Evolutionary conservation across 2,329 filamentous ascomycete species (phyloP).

Genomic region (Beauveria australis): DNA sequence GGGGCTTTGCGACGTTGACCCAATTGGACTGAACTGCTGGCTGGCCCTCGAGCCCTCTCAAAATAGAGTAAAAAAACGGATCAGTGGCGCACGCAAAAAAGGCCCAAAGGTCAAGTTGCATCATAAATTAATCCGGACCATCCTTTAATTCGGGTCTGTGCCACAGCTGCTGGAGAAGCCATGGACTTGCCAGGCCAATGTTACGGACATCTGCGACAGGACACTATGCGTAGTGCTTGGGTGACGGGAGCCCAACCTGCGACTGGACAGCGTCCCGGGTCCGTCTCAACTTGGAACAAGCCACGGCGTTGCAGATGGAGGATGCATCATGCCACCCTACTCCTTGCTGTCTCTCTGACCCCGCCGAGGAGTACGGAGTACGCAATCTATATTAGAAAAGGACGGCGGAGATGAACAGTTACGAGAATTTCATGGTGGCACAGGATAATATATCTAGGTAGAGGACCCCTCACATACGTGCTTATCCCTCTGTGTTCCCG

Average conservation of each 20-base stretch:
- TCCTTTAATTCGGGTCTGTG: slow-evolving; percentile 5
- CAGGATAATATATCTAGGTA: not conserved
- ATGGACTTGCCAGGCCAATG: not conserved
- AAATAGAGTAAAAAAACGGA: not conserved
- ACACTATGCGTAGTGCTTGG: not conserved
- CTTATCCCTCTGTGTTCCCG: too few species aligned
- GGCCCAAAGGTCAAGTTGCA: not conserved
- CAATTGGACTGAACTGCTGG: not conserved
- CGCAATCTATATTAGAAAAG: not conserved
- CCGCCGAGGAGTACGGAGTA: not conserved
- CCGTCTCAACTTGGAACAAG: slow-evolving; percentile 11
- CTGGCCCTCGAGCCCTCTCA: not conserved
- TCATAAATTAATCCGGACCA: not conserved
- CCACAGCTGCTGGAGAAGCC: not conserved
- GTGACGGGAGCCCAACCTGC: not conserved
- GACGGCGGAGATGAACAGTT: not conserved
- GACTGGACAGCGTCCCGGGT: slow-evolving; percentile 1
- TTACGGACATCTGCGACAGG: not conserved
- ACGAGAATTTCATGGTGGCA: not conserved
- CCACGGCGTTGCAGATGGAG: slow-evolving; percentile 5
- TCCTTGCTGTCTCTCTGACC: not conserved
- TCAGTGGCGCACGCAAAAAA: not conserved
- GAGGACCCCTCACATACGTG: too few species aligned
- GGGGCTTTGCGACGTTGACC: not conserved
- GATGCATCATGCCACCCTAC: not conserved